Evolutionary conservation across 2,329 filamentous ascomycete genomes (phyloP), one percentile per base, ranked within the genome.

Genomic region (Endoconidiophora laricicola): DNA sequence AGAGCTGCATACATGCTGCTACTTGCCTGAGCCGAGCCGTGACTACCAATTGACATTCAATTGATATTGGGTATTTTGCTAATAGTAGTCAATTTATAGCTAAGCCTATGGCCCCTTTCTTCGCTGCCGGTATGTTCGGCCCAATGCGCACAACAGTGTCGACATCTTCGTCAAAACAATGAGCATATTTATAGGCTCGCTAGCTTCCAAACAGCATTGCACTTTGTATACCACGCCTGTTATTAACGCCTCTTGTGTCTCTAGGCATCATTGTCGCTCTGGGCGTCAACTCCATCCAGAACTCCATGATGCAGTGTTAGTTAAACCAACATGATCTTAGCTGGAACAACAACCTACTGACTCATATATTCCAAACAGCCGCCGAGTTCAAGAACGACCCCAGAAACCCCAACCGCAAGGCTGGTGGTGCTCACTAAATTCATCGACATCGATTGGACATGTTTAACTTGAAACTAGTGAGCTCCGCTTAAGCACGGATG

Each of bases 341-440:
- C 4, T 14, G 12, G 22, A 18, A 10, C 6, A 16, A 33, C 33
- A n/a, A 22, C 16, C 10, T 45, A 38, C 53, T 54, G 26, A 53
- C 52, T 56, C 24, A 40, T 24, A 39, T 36, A 12, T n/a, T 23
- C n/a, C 43, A 23, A 45, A 56, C 60, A 96, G 90, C 79, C 72
- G 85, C 84, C 60, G 86, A 96, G 73, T 95, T 78, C 79, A 93
- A 88, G 81, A 93, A 94, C 74, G 90, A 96, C 70, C 86, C 88
- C 58, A 81, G 88, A 68, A 95, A 95, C 78, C 80, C 79, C 58
- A 71, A 73, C 60, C 67, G 66, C 58, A 74, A 70, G 65, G 58
- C 63, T 51, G 63, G 61, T 53, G 57, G 62, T 44, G 61, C 60
- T 50, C 71, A 75, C 63, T 75, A 73, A 63, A 36, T 29, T 10